Conservation (phyloP, 148 eudicot species). For the Talinum fruticosum region DNA sequence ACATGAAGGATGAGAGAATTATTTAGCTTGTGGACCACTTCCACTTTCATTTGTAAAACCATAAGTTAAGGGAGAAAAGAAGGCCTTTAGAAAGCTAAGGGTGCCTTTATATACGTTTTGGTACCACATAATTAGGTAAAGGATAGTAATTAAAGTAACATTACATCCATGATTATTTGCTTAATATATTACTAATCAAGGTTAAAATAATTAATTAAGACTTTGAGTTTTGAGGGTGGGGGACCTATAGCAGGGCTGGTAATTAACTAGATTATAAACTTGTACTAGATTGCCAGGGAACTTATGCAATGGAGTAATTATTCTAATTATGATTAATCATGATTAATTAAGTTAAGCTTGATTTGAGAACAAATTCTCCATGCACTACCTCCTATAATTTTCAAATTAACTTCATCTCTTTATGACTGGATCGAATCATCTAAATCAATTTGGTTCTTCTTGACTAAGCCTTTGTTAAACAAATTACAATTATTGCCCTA, state of each 20-base stretch:
- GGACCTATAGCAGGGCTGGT: background rate
- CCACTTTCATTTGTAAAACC: conserved; percentile 20
- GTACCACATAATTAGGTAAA: background rate
- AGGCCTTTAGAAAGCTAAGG: background rate
- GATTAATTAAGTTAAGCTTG: too few relatives aligned
- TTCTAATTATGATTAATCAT: background rate
- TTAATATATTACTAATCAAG: background rate
- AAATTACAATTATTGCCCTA: too few relatives aligned
- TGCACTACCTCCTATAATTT: conserved; percentile 11
- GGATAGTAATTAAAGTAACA: background rate
- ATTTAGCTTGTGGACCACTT: conserved; percentile 29
- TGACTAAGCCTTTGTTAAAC: too few relatives aligned
- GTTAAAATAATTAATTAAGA: background rate
- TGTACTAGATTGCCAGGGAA: background rate
- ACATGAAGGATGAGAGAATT: conserved; percentile 13
- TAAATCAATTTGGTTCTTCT: background rate
- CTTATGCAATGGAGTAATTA: conserved; percentile 10
- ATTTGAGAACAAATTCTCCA: conserved; percentile 23
- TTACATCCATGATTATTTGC: background rate
- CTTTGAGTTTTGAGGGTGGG: background rate
- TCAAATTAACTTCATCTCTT: background rate
- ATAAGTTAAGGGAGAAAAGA: conserved; percentile 6
- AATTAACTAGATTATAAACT: conserved; percentile 9
- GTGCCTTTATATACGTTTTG: background rate
- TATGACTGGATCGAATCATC: conserved; percentile 17